These are phyloP conservation scores for Stachybotrys echinatus DNA, from an alignment of 2,329 filamentous ascomycete genomes.

Conservation along the genomic window DNA sequence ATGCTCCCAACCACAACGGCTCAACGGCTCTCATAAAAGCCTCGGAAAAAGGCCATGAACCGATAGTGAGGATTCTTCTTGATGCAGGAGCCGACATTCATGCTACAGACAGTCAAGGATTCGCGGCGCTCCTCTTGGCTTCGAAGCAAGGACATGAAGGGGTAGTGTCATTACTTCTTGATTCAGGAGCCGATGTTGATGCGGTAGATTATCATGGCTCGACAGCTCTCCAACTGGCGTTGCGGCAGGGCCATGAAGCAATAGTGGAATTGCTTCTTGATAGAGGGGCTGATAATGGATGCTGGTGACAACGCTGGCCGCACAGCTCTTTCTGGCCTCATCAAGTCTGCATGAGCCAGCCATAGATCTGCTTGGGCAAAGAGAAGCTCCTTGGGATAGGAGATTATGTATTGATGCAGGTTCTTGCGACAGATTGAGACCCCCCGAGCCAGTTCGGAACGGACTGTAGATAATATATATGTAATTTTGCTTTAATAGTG, in stretches of 20 bases:
- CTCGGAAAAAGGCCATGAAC: constrained; percentile 12
- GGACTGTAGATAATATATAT: too few species aligned
- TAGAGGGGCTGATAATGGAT: neutral
- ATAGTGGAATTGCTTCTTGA: constrained; percentile 9
- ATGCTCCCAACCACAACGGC: neutral
- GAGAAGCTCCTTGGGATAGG: too few species aligned
- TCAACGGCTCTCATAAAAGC: constrained; percentile 12
- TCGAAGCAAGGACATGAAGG: neutral
- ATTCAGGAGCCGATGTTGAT: constrained; percentile 8
- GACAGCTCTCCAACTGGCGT: constrained; percentile 13
- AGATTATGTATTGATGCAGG: too few species aligned
- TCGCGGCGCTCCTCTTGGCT: neutral
- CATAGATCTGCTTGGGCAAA: too few species aligned
- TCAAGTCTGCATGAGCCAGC: too few species aligned
- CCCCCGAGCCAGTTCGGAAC: too few species aligned
- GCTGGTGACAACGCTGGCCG: too few species aligned
- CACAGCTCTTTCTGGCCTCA: too few species aligned
- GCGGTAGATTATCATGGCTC: neutral
- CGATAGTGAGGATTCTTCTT: constrained; percentile 9
- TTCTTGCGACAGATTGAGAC: too few species aligned
- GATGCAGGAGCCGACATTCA: constrained; percentile 1
- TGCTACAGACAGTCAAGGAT: neutral
- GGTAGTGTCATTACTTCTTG: constrained; percentile 14
- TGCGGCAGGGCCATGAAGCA: constrained; percentile 12
- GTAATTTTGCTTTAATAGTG: too few species aligned